Base-by-base conservation (phyloP, 805 yeast species). In the Saccharomycopsis sp. region DNA sequence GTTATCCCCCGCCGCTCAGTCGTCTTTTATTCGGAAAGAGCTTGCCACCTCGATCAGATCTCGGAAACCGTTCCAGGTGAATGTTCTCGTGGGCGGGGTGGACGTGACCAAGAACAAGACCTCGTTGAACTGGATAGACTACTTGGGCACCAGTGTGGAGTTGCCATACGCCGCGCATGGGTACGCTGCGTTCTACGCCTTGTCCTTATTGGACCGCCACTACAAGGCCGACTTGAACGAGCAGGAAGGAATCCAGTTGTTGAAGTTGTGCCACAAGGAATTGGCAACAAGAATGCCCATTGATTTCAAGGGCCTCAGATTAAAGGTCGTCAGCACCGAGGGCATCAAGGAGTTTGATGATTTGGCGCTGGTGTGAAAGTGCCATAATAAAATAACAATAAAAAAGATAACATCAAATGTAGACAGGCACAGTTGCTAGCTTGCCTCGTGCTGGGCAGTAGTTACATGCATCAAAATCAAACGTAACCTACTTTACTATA, bases 131-230 rank as follows among this genome's bases (percentile, higher is more conserved):
- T 86, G 89, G 80, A 82, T 92, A 51, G 98, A 92, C 59, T 92
- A 92, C 60, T 65, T 92, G 50, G 98, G 98, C 5, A 84, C 98
- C 2, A 76, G 80, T 50, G 94, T 80, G 12, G 85, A 80, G 46
- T 68, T 92, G 45, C 97, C 98, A 12, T 92, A 92, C 57, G 95
- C 94, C 13, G 97, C 97, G 2, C 98, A 92, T 59, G 98, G 98
- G 9, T 92, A 92, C 57, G 95, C 97, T n/a, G 95, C 94, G 1
- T 92, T 89, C 62, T 92, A 92, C 60, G 78, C 95, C 23, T 72
- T 86, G 60, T 83, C 97, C 2, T 65, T 89, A 49, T 69, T 92
- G 51, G 98, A 92, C 65, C 87, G 80, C 52, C 95, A 87, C 62
- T 87, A 88, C 63, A 73, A 79, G 57, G 69, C 77, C 32, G 88